Evolutionary conservation across 176 grass and related monocot genomes (phyloP).

Genomic region (Chrysopogon serrulatus): DNA sequence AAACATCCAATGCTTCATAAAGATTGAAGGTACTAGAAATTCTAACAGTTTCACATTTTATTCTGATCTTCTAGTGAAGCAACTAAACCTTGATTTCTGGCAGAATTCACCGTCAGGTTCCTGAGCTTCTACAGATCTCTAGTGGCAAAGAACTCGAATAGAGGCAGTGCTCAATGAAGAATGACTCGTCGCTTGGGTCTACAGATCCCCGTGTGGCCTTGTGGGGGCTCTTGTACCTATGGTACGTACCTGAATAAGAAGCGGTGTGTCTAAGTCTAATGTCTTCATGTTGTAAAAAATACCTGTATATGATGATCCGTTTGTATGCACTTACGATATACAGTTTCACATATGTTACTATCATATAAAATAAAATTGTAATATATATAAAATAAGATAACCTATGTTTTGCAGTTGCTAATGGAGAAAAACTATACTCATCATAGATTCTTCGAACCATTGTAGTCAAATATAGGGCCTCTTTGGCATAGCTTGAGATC

Average conservation of each 20-base stretch:
- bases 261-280: neutral
- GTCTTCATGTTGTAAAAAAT: neutral
- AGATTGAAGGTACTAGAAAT: constrained; percentile 50
- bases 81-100: neutral
- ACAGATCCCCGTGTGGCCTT: neutral
- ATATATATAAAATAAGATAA: neutral
- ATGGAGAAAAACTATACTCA: neutral
- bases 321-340: neutral
- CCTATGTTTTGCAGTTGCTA: neutral
- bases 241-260: constrained; percentile 13
- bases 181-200: neutral
- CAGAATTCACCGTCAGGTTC: constrained; percentile 82
- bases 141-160: constrained; percentile 31
- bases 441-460: neutral
- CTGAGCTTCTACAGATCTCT: constrained; percentile 59
- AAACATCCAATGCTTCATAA: constrained; percentile 54
- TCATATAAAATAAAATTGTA: neutral
- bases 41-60: neutral
- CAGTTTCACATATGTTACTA: neutral
- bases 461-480: neutral
- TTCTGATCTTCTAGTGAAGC: neutral
- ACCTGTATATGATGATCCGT: neutral
- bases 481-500: no score
- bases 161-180: constrained; percentile 4
- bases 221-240: neutral